Conservation (phyloP, 345 rosid genomes). For the Kernera saxatilis region DNA sequence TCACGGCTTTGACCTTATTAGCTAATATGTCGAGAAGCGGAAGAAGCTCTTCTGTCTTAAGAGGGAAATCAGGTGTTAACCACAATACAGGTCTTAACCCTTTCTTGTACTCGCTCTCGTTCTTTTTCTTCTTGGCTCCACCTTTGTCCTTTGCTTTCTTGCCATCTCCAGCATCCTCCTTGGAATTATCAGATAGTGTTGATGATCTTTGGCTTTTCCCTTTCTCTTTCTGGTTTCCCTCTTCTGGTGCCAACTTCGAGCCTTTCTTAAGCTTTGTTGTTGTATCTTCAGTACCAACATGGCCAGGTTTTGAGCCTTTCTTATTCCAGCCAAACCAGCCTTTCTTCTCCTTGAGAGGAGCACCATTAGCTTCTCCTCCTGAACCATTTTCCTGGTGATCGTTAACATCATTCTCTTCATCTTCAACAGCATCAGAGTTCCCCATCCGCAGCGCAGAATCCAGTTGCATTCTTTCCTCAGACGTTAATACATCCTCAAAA, state of each 20-base stretch:
- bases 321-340: conserved; percentile 88
- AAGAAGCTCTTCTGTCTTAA: conserved; percentile 79
- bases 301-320: conserved; percentile 53
- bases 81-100: conserved; percentile 86
- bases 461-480: conserved; percentile 79
- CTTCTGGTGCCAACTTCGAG: conserved; percentile 74
- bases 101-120: conserved; percentile 79
- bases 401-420: conserved; percentile 51
- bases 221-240: conserved; percentile 43
- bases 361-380: conserved; percentile 30
- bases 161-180: conserved; percentile 34
- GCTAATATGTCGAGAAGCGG: conserved; percentile 92
- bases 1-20: conserved; percentile 84
- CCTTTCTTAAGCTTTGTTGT: conserved; percentile 53
- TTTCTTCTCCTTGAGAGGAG: conserved; percentile 66
- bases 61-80: conserved; percentile 85
- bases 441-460: conserved; percentile 68
- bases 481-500: conserved; percentile 66
- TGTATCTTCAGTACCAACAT: conserved; percentile 61
- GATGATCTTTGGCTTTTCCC: conserved; percentile 48
- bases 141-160: conserved; percentile 52
- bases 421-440: conserved; percentile 54
- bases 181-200: conserved; percentile 37
- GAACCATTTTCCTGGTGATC: conserved; percentile 59
- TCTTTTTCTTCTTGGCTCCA: conserved; percentile 64